phyloP scores from a whole-genome alignment of 2,329 filamentous ascomycete species.

The Botryosphaeria dothidea region DNA sequence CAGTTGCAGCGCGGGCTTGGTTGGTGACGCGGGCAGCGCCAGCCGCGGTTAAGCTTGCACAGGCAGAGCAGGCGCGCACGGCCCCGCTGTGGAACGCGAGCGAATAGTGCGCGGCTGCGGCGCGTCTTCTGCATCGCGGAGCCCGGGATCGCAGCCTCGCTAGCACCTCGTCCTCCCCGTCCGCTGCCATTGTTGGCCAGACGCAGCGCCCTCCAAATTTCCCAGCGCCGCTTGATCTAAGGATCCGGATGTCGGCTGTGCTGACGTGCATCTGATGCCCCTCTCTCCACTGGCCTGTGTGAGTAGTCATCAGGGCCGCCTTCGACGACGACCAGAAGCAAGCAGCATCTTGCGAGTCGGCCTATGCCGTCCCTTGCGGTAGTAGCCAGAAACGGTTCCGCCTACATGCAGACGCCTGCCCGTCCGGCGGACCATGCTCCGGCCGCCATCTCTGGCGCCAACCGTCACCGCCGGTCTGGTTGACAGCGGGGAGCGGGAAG shows the following conservation, averaged over 20 bases:
- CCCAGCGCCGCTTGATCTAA: neutral
- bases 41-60: conserved; percentile 13
- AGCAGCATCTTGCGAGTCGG: neutral
- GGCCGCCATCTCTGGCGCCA: neutral
- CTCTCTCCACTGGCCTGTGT: neutral
- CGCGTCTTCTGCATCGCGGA: neutral
- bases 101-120: conserved; percentile 2
- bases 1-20: conserved; percentile 9
- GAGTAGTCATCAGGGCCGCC: too few relatives aligned
- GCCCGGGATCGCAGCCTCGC: neutral
- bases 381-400: neutral
- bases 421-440: neutral
- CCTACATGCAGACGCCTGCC: neutral
- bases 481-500: neutral
- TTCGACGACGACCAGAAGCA: neutral
- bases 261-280: neutral
- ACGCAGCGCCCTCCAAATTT: neutral
- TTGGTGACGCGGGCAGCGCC: conserved; percentile 10
- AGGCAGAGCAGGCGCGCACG: too few relatives aligned
- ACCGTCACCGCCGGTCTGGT: neutral
- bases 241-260: neutral
- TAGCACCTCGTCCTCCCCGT: neutral
- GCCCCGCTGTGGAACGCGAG: neutral
- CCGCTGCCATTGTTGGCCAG: conserved; percentile 9
- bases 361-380: neutral